Conservation (phyloP, 805 yeast genomes). For the Saccharomycopsis guyanensis region DNA sequence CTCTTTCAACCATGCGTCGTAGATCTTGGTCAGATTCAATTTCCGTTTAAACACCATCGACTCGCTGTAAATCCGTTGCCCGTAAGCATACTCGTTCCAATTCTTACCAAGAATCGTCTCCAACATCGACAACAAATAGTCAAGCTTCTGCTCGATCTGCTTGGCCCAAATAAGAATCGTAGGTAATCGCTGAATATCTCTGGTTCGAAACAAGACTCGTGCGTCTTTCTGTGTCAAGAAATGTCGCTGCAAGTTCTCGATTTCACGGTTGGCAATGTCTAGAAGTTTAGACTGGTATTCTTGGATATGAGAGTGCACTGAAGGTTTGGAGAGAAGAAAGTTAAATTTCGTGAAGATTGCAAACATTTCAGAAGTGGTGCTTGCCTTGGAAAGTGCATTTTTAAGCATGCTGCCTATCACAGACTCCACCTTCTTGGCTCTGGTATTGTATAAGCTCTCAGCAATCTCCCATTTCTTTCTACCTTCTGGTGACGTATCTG, state of each 20-base stretch:
- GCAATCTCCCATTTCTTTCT: constrained; percentile 35
- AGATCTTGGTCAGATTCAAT: constrained; percentile 36
- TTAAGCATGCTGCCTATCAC: constrained; percentile 36
- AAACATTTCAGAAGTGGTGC: constrained; percentile 43
- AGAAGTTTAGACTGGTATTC: constrained; percentile 50
- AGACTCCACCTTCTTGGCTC: constrained; percentile 39
- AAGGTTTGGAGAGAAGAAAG: constrained; percentile 43
- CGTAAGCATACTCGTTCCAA: constrained; percentile 61
- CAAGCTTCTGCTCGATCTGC: constrained; percentile 41
- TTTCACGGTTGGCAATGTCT: constrained; percentile 40
- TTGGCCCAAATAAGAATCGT: constrained; percentile 44
- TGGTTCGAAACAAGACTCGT: constrained; percentile 29
- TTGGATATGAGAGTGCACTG: constrained; percentile 49
- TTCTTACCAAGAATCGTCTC: constrained; percentile 49
- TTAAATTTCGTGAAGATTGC: constrained; percentile 41
- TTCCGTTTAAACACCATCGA: constrained; percentile 38
- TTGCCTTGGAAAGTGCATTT: constrained; percentile 32
- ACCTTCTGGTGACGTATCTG: constrained; percentile 33
- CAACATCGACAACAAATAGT: constrained; percentile 35
- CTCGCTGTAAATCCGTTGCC: constrained; percentile 50
- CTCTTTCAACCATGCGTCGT: constrained; percentile 42
- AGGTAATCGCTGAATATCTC: constrained; percentile 42
- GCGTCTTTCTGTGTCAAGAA: constrained; percentile 31
- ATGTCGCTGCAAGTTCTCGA: constrained; percentile 35
- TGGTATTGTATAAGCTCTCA: constrained; percentile 35